phyloP scores from a whole-genome alignment of 208 protist species.

The Zelonia costaricensis region DNA sequence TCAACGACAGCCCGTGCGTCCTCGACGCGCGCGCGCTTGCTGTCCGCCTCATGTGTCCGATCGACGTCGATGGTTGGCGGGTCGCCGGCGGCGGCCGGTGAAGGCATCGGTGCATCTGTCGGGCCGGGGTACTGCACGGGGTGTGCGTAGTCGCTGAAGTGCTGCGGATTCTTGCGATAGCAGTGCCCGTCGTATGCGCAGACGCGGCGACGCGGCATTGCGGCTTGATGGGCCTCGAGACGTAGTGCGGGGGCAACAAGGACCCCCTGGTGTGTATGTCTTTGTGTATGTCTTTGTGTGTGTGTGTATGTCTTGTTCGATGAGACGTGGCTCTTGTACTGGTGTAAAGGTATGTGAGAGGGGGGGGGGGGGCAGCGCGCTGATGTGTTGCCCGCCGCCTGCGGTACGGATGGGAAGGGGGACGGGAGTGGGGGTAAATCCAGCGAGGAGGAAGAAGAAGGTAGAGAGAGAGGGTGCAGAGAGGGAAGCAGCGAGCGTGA shows the following conservation, averaged over 20 bases:
- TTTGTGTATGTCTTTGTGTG: neutral
- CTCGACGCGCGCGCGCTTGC: too few relatives aligned
- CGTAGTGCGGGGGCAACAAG: too few relatives aligned
- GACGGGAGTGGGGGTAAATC: too few relatives aligned
- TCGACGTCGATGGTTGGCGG: neutral
- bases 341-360: neutral
- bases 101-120: neutral
- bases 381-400: neutral
- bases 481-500: too few relatives aligned
- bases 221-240: too few relatives aligned
- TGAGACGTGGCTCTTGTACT: neutral
- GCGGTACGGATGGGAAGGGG: too few relatives aligned
- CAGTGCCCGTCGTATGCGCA: conserved; percentile 40
- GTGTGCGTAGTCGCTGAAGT: conserved; percentile 32
- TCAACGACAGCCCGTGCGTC: too few relatives aligned
- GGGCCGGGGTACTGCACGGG: conserved; percentile 22
- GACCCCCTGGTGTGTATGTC: neutral
- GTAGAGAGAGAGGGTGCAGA: too few relatives aligned
- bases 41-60: neutral
- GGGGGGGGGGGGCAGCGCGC: neutral
- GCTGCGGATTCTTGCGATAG: conserved; percentile 42
- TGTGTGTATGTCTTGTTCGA: neutral
- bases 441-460: too few relatives aligned
- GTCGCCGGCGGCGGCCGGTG: too few relatives aligned
- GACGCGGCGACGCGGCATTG: conserved; percentile 1